Evolutionary conservation across 768 basidiomycete genomes (phyloP), one percentile per base, ranked within the genome.

Genomic region (Termitomyces sp.): DNA sequence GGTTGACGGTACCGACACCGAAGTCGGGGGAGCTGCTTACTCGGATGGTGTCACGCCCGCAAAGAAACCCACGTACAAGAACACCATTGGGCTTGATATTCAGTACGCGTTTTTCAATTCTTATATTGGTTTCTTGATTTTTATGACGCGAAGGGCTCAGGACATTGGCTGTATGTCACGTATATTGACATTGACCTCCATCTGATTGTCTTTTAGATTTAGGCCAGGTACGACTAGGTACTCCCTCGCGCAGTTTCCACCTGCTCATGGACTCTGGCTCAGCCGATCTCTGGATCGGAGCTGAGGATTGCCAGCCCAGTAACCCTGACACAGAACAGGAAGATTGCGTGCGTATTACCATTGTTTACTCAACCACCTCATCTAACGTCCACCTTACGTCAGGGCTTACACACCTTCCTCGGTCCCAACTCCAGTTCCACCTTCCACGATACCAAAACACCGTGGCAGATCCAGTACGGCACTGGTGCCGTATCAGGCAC

Each of bases 191-290:
- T 47, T 50, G 28, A 32, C 35, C 6, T n/a, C 28, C n/a, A 48
- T 45, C 44, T 58, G 43, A 51, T 52, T 35, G 24, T 22, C 28
- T 14, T 54, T 56, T 45, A 74, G 73, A 77, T 55, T 60, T 74
- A n/a, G 66, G 61, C 13, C 64, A 53, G 6, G 50, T 77, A 4
- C 33, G 61, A 49, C 67, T 77, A 14, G 76, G 86, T 24, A 85
- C 83, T 3, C 83, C 82, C 24, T 70, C 75, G 9, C 71, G 63
- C 32, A 49, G 69, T 49, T 87, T 85, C 61, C 65, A 66, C 7
- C 63, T 87, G 42, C 66, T 87, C 20, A 77, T 87, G 73, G 85
- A 87, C 66, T 79, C 80, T 2, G 85, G 86, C 24, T 84, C 82
- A 5, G 79, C 83, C 0, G 85, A 87, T 66, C 73, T 83, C 54